Evolutionary conservation across 805 yeast species (phyloP), one percentile per base, ranked within the genome.

Genomic region (Metschnikowia henanensis): DNA sequence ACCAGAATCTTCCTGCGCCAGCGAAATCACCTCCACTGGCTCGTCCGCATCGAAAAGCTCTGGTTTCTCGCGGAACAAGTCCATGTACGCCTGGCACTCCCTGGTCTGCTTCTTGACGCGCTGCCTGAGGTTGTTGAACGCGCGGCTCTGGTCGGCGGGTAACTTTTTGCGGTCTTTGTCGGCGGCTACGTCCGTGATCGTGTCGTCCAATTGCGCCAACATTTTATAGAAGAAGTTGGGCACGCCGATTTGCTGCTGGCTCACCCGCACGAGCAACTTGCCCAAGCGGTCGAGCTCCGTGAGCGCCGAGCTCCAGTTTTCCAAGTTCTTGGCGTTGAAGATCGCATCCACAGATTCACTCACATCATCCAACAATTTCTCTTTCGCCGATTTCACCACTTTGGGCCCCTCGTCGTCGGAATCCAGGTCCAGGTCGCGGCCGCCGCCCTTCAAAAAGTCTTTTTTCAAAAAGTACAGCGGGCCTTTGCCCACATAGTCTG

Each of bases 301-400:
- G 40, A 84, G 77, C 35, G 87, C 84, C 31, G 77, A 71, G 43
- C 82, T 76, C 96, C 97, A 92, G 67, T 87, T 92, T 58, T 80
- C 80, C 52, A 77, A 76, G 66, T 79, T 77, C 57, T 80, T 81
- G 39, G 83, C 81, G 46, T 77, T 76, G 59, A 84, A 90, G 57
- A 90, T 80, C 40, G 80, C 75, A 58, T 80, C 83, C 55, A 84
- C 78, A 26, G 79, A 66, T 20, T 74, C 73, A 56, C 79, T 83
- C 70, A 94, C 78, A 65, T 94, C 99, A 61, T 90, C 97, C 56
- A 90, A 65, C 48, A 90, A 76, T 73, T 92, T 94, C 53, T 91
- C 98, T 70, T 85, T 88, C 41, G 97, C 96, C 46, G 94, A 83
- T 71, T 88, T 91, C 55, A 92, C 96, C 32, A 90, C 89, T 55